A percentile compares a stretch with the other conserved stretches of the same genome.
Evolutionary conservation across 768 basidiomycete genomes (phyloP).

Genomic region (Nidularia sp.): DNA sequence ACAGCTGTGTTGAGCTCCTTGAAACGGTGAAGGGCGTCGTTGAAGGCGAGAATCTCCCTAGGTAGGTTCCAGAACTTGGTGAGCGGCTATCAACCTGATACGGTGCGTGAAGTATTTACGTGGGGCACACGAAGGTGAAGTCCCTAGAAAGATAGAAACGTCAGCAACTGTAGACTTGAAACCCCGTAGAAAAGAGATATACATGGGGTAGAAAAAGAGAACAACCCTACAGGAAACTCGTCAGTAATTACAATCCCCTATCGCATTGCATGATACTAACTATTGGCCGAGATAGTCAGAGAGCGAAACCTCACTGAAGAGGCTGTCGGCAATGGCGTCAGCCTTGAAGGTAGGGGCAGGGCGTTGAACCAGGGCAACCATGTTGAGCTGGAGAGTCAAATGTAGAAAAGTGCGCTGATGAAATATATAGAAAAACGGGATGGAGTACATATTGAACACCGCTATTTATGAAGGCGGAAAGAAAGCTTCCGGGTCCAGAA

Average conservation of each 20-base stretch:
- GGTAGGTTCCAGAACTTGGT: neutral
- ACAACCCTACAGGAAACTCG: slow-evolving; percentile 60
- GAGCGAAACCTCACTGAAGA: slow-evolving; percentile 76
- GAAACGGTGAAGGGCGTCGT: slow-evolving; percentile 79
- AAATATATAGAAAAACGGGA: slow-evolving; percentile 2
- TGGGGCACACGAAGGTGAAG: slow-evolving; percentile 91
- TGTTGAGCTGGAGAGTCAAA: slow-evolving; percentile 11
- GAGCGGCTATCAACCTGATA: no score
- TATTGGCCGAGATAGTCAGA: slow-evolving; percentile 78
- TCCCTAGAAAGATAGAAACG: slow-evolving; percentile 40
- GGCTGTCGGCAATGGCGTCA: slow-evolving; percentile 69
- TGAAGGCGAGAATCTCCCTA: slow-evolving; percentile 89
- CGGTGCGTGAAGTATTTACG: slow-evolving; percentile 28
- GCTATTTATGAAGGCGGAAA: slow-evolving; percentile 4
- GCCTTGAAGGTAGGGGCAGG: slow-evolving; percentile 82
- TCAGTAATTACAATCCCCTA: slow-evolving; percentile 4
- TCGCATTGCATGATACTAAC: slow-evolving; percentile 32
- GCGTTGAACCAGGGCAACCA: slow-evolving; percentile 71
- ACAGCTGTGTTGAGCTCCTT: slow-evolving; percentile 69
- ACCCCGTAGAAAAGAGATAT: slow-evolving; percentile 19
- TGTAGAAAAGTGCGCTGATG: neutral
- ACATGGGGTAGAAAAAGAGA: slow-evolving; percentile 93
- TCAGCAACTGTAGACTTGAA: neutral
- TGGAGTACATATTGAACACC: neutral
- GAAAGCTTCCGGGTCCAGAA: slow-evolving; percentile 5